Evolutionary conservation across 1,284 basidiomycete species (phyloP), one percentile per base, ranked within the genome.

Genomic region (Hymenochaete sp.): DNA sequence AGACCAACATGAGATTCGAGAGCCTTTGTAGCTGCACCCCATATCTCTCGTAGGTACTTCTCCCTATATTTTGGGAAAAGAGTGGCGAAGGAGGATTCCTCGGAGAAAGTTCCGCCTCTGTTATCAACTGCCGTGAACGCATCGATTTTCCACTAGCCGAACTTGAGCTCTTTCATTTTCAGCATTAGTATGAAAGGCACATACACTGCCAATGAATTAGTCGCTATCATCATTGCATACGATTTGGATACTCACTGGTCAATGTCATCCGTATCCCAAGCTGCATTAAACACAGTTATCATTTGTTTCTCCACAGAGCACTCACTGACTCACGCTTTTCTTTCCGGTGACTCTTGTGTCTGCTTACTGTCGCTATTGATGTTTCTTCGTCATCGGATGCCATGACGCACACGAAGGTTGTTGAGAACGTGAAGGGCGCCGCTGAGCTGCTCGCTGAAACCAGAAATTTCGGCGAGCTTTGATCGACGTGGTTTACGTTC

Each of bases 51-150:
- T 40, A 99, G 69, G 60, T 98, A 98, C 55, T 88, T 91, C 75
- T 99, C 95, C 48, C 96, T 79, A 62, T 98, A 98, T 66, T 97
- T 98, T 24, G 96, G 96, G 64, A 99, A 99, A 6, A 99, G 78
- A 0, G 96, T 96, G 2, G 96, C 93, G 58, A 98, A 99, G 0
- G 89, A 93, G 6, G 90, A 93, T 67, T 98, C 96, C 63, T 98
- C 93, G 3, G 82, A 74, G 64, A 99, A 92, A 1, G 92, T 75
- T 0, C 83, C 82, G 5, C 72, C 78, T 56, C 82, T 83, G 64
- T 90, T 92, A 62, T 95, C 87, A 16, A 66, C 67, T 2, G 73
- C 67, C 45, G 72, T 65, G 66, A 98, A 95, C 13, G 79, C 64
- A 16, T 93, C 84, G 33, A 96, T 68, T 65, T 89, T 91, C 95